Conservation (phyloP, 352 stramenopile species). For the Phytopythium chamaehyphon region DNA sequence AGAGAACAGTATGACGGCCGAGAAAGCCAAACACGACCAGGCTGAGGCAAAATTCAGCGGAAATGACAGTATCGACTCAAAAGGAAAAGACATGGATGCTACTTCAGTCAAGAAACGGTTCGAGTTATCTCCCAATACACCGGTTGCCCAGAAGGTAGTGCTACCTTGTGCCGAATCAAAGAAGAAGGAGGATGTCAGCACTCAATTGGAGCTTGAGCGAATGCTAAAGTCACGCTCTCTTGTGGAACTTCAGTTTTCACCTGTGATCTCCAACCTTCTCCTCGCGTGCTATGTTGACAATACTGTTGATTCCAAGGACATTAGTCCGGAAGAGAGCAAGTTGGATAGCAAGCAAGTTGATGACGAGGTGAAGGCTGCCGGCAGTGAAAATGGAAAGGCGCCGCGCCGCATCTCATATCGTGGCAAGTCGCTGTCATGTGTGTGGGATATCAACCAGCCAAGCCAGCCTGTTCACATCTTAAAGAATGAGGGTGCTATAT, state of each 20-base stretch:
- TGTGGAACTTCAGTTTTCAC: slow-evolving; percentile 41
- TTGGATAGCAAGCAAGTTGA: neutral
- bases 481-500: slow-evolving; percentile 41
- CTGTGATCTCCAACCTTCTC: slow-evolving; percentile 42
- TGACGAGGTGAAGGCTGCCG: neutral
- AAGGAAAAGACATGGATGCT: slow-evolving; percentile 7
- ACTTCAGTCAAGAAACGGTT: slow-evolving; percentile 10
- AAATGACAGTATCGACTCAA: slow-evolving; percentile 1
- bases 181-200: slow-evolving; percentile 12
- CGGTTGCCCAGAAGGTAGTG: slow-evolving; percentile 25
- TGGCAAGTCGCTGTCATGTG: slow-evolving; percentile 50
- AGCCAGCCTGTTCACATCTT: slow-evolving; percentile 36
- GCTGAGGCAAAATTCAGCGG: neutral
- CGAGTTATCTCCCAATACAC: slow-evolving; percentile 31
- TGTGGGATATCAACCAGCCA: slow-evolving; percentile 67
- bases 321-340: neutral
- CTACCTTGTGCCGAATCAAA: slow-evolving; percentile 12
- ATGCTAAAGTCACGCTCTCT: slow-evolving; percentile 29
- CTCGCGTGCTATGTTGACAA: slow-evolving; percentile 30
- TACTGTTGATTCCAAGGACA: neutral
- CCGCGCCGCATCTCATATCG: slow-evolving; percentile 1
- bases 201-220: slow-evolving; percentile 15
- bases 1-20: slow-evolving; percentile 35
- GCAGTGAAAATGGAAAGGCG: neutral
- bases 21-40: slow-evolving; percentile 14